A percentile compares a stretch with the other conserved stretches of the same genome.
phyloP scores from a whole-genome alignment of 73 alveolate species.

The Paramecium pentaurelia region DNA sequence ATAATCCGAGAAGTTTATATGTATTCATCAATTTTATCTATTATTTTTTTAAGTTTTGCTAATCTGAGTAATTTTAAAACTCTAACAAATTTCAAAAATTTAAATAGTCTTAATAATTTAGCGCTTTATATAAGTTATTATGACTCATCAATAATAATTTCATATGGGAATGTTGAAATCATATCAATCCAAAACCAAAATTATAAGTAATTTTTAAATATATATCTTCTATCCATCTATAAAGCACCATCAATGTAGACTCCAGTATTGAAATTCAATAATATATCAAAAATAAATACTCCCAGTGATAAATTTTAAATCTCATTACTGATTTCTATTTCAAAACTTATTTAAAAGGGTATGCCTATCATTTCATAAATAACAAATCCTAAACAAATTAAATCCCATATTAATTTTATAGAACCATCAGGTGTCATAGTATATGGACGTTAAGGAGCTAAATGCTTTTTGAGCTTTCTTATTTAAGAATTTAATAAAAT shows the following conservation, averaged over 20 bases:
- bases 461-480: neutral
- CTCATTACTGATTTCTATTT: neutral
- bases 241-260: constrained; percentile 64
- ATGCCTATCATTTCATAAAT: neutral
- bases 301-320: neutral
- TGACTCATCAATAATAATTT: neutral
- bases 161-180: constrained; percentile 60
- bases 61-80: neutral
- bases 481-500: neutral
- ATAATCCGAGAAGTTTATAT: neutral
- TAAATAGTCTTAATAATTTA: neutral
- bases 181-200: constrained; percentile 71
- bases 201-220: constrained; percentile 48
- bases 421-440: constrained; percentile 59
- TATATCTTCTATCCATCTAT: constrained; percentile 1
- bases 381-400: neutral
- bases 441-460: neutral
- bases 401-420: constrained; percentile 70
- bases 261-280: constrained; percentile 65
- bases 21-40: constrained; percentile 15
- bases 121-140: neutral
- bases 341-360: neutral
- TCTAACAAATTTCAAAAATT: neutral
- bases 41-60: neutral
- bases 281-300: constrained; percentile 60